Evolutionary conservation across 2,329 filamentous ascomycete genomes (phyloP).

Genomic region (Ophiocordyceps camponoti-leonardi): DNA sequence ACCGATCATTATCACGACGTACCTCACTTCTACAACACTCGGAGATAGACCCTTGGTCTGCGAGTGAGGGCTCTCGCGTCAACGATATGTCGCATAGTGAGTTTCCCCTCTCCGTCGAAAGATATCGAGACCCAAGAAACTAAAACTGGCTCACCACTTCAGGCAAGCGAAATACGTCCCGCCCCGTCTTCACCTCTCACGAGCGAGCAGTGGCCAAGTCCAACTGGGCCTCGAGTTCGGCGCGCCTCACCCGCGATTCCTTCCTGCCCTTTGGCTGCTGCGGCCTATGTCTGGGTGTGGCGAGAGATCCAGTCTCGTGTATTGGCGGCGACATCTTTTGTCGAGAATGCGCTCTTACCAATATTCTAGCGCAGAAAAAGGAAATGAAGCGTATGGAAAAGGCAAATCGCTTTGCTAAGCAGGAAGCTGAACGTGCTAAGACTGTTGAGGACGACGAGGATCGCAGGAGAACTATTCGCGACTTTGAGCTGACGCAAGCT

Average conservation of each 20-base stretch:
- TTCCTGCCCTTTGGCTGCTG: conserved; percentile 87
- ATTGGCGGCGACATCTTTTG: conserved; percentile 81
- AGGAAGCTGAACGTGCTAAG: conserved; percentile 43
- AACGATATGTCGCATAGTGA: not conserved
- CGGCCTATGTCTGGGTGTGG: conserved; percentile 67
- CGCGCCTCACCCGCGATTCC: conserved; percentile 76
- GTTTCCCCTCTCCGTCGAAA: not conserved
- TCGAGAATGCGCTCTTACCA: conserved; percentile 78
- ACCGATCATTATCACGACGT: no score
- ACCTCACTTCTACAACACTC: no score
- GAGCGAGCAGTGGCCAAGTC: conserved; percentile 70
- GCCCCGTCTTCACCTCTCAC: conserved; percentile 85
- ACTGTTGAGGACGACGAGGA: conserved; percentile 51
- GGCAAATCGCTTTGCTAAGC: conserved; percentile 39
- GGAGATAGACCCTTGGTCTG: not conserved
- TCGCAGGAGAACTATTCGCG: conserved; percentile 49
- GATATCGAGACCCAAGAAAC: not conserved
- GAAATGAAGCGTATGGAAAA: conserved; percentile 74
- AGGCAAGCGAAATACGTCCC: conserved; percentile 80
- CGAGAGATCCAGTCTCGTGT: conserved; percentile 71
- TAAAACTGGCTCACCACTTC: not conserved
- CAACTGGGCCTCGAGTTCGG: conserved; percentile 65
- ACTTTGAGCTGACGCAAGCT: conserved; percentile 76
- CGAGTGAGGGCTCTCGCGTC: not conserved
- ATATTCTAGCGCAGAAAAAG: conserved; percentile 80